Evolutionary conservation across 73 alveolate species (phyloP).

Genomic region (Durusdinium trenchii): DNA sequence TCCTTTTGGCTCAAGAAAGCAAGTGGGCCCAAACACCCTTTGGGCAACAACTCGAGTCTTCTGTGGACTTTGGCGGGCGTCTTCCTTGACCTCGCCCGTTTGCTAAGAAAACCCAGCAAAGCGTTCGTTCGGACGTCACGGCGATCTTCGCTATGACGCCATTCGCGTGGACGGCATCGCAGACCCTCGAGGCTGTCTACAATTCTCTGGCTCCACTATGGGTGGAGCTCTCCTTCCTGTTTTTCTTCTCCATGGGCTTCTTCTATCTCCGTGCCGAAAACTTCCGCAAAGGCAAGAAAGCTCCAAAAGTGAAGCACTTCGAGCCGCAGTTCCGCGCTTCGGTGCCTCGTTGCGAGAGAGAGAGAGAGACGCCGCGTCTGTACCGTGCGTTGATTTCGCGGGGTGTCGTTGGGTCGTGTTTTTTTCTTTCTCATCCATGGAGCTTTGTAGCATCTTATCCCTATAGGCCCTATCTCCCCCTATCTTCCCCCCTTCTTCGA

Average conservation of each 20-base stretch:
- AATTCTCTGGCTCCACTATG: conserved; percentile 74
- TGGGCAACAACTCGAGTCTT: conserved; percentile 94
- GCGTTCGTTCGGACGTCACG: conserved; percentile 44
- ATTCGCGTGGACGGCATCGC: conserved; percentile 53
- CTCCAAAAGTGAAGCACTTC: neutral
- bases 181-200: conserved; percentile 94
- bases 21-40: conserved; percentile 87
- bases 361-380: too few relatives aligned
- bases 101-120: conserved; percentile 86
- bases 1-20: conserved; percentile 44
- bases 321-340: conserved; percentile 49
- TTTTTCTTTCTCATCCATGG: too few relatives aligned
- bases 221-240: conserved; percentile 92
- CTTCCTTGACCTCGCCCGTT: conserved; percentile 44
- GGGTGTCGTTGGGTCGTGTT: too few relatives aligned
- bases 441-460: too few relatives aligned
- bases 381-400: too few relatives aligned
- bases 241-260: conserved; percentile 91
- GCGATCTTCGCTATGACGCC: conserved; percentile 27
- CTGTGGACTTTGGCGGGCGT: conserved; percentile 88
- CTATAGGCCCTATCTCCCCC: too few relatives aligned
- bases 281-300: conserved; percentile 44
- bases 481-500: neutral
- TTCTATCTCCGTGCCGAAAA: conserved; percentile 88
- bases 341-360: neutral